Conservation (phyloP, 2,329 filamentous ascomycete genomes). For the Neobulgaria alba region DNA sequence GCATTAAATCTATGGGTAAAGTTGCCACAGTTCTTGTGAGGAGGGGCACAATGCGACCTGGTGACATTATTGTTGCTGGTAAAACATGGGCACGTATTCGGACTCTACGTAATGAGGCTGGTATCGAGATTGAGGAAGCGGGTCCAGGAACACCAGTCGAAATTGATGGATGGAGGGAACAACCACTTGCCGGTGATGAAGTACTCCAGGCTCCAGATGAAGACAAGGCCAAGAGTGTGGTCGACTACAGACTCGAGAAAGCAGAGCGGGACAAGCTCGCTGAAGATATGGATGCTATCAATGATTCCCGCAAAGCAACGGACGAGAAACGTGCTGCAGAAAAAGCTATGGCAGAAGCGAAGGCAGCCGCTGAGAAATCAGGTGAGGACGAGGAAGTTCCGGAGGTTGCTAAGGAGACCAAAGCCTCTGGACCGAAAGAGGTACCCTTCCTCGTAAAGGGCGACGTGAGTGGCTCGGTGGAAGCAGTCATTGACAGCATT, state of each 20-base stretch:
- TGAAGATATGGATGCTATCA: conserved; percentile 68
- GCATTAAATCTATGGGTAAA: conserved; percentile 75
- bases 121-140: conserved; percentile 61
- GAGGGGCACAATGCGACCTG: conserved; percentile 72
- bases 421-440: conserved; percentile 38
- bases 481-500: conserved; percentile 76
- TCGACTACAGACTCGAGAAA: conserved; percentile 67
- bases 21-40: conserved; percentile 84
- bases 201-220: conserved; percentile 78
- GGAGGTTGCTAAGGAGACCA: conserved; percentile 23
- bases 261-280: conserved; percentile 57
- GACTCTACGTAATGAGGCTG: conserved; percentile 75
- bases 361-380: conserved; percentile 28
- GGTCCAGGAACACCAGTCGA: conserved; percentile 85
- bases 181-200: conserved; percentile 78
- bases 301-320: conserved; percentile 49
- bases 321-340: conserved; percentile 55
- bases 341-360: conserved; percentile 39
- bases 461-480: conserved; percentile 88
- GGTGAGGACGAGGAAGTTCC: conserved; percentile 10
- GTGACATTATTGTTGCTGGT: conserved; percentile 81
- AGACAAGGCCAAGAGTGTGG: conserved; percentile 66
- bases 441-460: conserved; percentile 85
- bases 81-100: conserved; percentile 83
- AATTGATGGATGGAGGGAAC: conserved; percentile 87